phyloP scores from a whole-genome alignment of 164 flowering plant genomes.

The Umbilicus rupestris region DNA sequence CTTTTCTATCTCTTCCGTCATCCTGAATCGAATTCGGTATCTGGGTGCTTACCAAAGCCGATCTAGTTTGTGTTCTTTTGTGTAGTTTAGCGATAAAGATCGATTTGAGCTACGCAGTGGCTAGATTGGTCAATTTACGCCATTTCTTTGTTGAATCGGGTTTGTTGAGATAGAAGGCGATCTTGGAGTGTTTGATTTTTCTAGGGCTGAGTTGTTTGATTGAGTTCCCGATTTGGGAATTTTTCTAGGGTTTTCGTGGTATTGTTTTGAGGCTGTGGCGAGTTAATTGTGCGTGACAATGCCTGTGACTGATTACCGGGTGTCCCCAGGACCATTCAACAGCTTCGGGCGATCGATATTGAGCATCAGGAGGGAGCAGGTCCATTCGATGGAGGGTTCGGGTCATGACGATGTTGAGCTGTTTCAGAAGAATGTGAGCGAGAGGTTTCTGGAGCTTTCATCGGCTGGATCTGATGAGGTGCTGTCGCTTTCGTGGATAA shows the following conservation, averaged over 20 bases:
- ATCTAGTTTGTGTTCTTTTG: not conserved
- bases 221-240: not conserved
- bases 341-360: constrained; percentile 51
- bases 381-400: constrained; percentile 51
- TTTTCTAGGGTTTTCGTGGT: constrained; percentile 4
- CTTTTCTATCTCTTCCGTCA: not conserved
- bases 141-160: not conserved
- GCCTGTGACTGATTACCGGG: constrained; percentile 72
- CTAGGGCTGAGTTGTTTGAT: not conserved
- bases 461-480: constrained; percentile 31
- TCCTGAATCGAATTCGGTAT: not conserved
- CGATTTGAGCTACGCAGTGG: not conserved
- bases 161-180: not conserved
- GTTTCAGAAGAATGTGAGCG: constrained; percentile 59
- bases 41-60: not conserved
- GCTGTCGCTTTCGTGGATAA: constrained; percentile 61
- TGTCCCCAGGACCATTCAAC: constrained; percentile 32
- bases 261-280: too few species aligned
- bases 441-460: constrained; percentile 38
- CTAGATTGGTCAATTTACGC: not conserved
- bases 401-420: constrained; percentile 43
- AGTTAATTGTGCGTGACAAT: constrained; percentile 27
- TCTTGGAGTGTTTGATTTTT: not conserved
- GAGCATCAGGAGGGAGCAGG: constrained; percentile 59
- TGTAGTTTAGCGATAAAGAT: not conserved